Percentiles rank a stretch among this genome's conserved stretches.
Evolutionary conservation across 2,329 filamentous ascomycete genomes (phyloP).

Genomic region (Parascedosporium putredinis): DNA sequence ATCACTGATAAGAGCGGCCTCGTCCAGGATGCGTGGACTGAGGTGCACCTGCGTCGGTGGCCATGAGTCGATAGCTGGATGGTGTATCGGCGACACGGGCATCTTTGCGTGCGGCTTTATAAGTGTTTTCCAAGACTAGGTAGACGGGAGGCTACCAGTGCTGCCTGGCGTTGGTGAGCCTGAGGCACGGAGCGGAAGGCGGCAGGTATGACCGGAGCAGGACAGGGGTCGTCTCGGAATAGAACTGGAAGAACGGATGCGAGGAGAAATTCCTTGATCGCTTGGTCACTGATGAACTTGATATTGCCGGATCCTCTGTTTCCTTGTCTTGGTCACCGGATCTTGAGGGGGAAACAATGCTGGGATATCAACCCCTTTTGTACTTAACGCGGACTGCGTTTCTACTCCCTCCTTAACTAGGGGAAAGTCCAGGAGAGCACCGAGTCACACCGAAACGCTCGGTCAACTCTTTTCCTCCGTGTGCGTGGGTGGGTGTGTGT

Average conservation of each 20-base stretch:
- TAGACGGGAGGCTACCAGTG: neutral
- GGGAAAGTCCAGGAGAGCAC: neutral
- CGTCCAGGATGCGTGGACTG: neutral
- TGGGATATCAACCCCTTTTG: neutral
- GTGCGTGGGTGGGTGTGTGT: too few species aligned
- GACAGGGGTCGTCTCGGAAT: too few species aligned
- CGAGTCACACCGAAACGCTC: slow-evolving; percentile 1
- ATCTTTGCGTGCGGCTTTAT: neutral
- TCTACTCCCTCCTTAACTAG: neutral
- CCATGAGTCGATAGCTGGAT: neutral
- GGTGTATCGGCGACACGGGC: neutral
- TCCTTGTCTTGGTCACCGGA: too few species aligned
- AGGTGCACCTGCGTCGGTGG: neutral
- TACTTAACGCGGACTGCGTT: neutral
- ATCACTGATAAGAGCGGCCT: neutral
- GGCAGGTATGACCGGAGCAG: neutral
- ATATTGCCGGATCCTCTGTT: too few species aligned
- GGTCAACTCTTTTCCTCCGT: too few species aligned
- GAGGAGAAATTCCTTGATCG: too few species aligned
- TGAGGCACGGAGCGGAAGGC: neutral
- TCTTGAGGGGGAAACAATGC: neutral
- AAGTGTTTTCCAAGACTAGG: neutral
- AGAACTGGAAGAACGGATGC: too few species aligned
- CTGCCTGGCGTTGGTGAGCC: neutral
- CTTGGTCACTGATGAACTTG: too few species aligned